phyloP scores from a whole-genome alignment of 768 basidiomycete genomes.

The Pholiota molesta region DNA sequence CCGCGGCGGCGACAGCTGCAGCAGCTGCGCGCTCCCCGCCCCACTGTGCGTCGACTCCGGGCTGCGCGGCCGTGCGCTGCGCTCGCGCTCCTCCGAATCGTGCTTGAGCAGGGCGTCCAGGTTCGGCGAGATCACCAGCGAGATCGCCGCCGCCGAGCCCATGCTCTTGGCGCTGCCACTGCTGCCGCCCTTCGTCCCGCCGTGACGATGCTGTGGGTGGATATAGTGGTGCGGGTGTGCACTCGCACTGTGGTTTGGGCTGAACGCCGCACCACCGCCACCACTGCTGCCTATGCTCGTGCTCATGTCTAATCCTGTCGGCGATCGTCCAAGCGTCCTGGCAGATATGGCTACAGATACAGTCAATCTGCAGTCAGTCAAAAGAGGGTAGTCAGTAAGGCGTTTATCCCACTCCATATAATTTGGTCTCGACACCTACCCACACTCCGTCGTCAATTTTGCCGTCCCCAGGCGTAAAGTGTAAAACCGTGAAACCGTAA shows the following conservation, averaged over 20 bases:
- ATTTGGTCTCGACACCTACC: neutral
- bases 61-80: conserved; percentile 21
- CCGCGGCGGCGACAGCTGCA: neutral
- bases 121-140: conserved; percentile 57
- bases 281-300: conserved; percentile 4
- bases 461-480: neutral
- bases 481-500: neutral
- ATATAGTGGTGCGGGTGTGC: neutral
- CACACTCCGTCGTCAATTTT: neutral
- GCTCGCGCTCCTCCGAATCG: conserved; percentile 45
- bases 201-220: neutral
- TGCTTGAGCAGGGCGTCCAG: conserved; percentile 62
- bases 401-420: neutral
- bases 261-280: conserved; percentile 4
- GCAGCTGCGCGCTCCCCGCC: neutral
- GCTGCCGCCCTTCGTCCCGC: neutral
- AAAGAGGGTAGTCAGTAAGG: neutral
- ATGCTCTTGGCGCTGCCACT: conserved; percentile 2
- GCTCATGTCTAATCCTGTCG: neutral
- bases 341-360: no score
- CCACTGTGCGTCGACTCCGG: neutral
- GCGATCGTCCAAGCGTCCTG: no score
- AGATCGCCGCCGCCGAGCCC: conserved; percentile 22
- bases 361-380: neutral
- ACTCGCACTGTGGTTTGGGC: neutral